phyloP scores from a whole-genome alignment of 345 rosid species.

The Clausena lansium region DNA sequence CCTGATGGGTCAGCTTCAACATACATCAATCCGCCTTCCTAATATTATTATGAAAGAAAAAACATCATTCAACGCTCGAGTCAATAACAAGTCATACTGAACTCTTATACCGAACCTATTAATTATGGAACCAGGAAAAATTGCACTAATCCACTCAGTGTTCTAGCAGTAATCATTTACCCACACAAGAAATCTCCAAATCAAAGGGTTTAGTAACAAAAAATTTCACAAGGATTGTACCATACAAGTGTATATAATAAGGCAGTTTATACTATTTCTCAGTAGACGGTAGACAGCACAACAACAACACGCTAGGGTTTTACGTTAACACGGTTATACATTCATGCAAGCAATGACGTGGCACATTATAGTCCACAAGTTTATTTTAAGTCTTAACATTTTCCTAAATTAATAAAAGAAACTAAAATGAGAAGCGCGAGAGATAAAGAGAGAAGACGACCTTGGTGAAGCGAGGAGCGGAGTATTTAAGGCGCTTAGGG shows the following conservation, averaged over 20 bases:
- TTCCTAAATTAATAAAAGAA: background rate
- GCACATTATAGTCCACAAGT: background rate
- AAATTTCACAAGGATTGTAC: no score
- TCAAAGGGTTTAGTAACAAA: no score
- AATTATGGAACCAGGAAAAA: background rate
- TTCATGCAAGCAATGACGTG: background rate
- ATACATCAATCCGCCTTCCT: conserved; percentile 65
- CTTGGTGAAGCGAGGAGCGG: conserved; percentile 72
- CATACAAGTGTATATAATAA: no score
- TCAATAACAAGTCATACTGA: background rate
- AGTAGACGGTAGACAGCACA: no score
- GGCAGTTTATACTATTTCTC: no score
- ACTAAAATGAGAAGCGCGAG: background rate
- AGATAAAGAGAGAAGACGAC: conserved; percentile 27
- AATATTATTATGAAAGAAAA: background rate
- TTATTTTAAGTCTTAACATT: background rate
- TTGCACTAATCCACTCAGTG: background rate
- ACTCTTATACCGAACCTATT: no score
- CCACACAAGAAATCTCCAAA: background rate
- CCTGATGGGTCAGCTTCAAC: conserved; percentile 75
- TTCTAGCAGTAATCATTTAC: background rate
- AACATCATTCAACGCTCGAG: no score
- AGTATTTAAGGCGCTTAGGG: conserved; percentile 94
- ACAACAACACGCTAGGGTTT: background rate
- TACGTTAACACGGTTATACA: no score